Base-by-base conservation (phyloP, 1,284 basidiomycete genomes). In the Ustilago shanxiensis region DNA sequence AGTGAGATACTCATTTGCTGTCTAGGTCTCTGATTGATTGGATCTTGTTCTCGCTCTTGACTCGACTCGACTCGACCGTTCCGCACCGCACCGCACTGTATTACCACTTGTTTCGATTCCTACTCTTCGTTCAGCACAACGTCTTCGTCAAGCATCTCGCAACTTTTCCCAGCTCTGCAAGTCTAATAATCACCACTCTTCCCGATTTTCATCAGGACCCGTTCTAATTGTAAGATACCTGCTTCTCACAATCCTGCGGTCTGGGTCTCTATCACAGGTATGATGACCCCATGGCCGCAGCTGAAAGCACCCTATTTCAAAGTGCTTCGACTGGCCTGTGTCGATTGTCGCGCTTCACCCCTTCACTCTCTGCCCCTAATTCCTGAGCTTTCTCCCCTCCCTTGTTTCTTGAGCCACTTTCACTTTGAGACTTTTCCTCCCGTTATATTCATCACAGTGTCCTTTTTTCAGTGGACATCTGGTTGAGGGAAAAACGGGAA, bases 401-500 rank as follows among this genome's bases (percentile, higher is more conserved):
- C 39, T 37, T 44, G 62, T 50, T 24, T 31, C 18, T 10, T 37
- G 47, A 33, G 45, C 54, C 20, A n/a, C n/a, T n/a, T 37, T n/a
- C 29, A 18, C 44, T 6, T 10, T 63, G 66, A 63, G 52, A 47
- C 8, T n/a, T 39, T 41, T 66, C 57, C 53, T 78, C 76, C 76
- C 76, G 76, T 73, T 72, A 72, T 77, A 78, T 78, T 74, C 76
- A 78, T 74, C 76, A 78, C 76, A 70, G 62, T 73, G 65, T 74
- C 58, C 68, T 64, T 56, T 64, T 53, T 53, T 72, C 63, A 63
- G 72, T 78, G 72, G 72, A 69, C 65, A 73, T 70, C 61, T 72
- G 76, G 76, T 71, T 78, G 76, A 74, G 76, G 76, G 76, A 78
- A 78, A 78, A 67, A 72, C 72, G 76, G 76, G 76, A 78, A 54